Evolutionary conservation across 768 basidiomycete species (phyloP), one percentile per base, ranked within the genome.

Genomic region (Mycena galopus): DNA sequence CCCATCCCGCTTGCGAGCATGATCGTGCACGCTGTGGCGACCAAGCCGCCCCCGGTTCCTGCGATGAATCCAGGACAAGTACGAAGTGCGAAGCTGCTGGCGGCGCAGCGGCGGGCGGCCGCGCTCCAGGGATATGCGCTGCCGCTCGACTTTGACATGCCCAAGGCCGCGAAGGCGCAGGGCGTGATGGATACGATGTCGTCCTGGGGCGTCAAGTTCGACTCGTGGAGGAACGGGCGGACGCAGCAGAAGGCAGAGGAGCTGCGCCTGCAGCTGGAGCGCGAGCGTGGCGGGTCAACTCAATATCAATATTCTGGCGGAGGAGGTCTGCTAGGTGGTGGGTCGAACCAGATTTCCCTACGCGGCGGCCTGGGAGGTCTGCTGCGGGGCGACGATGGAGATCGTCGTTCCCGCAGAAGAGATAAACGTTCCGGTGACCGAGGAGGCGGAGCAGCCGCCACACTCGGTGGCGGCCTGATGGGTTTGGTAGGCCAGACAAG

Each of bases 101-200:
- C 72, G 44, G 70, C 76, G 17, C 71, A 74, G 30, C 72, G 78
- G 17, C 73, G 78, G 16, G 59, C 39, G 65, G 78, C 55, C 57
- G 76, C 27, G 42, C 69, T 78, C n/a, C 71, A 71, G 19, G 78
- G 78, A 14, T 66, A 74, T 42, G 72, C 75, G 37, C 59, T 77
- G 19, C 72, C 70, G 32, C 65, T 78, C 21, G 59, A 73, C 47
- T 69, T 72, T n/a, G 64, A 74, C 35, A 71, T 79, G 59, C 77
- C 76, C 4, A 72, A 75, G 32, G 75, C 78, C 3, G 61, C 61
- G 25, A 79, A 74, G 59, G 73, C 78, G 33, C 57, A 77, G 32
- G 76, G 77, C 10, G 67, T 75, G 27, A 76, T 79, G 74, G 78
- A 79, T 37, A 73, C 73, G 33, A 71, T 76, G 55, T 69, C 73